Base-by-base conservation (phyloP, 1,284 basidiomycete genomes). In the Cystobasidium pallidum region DNA sequence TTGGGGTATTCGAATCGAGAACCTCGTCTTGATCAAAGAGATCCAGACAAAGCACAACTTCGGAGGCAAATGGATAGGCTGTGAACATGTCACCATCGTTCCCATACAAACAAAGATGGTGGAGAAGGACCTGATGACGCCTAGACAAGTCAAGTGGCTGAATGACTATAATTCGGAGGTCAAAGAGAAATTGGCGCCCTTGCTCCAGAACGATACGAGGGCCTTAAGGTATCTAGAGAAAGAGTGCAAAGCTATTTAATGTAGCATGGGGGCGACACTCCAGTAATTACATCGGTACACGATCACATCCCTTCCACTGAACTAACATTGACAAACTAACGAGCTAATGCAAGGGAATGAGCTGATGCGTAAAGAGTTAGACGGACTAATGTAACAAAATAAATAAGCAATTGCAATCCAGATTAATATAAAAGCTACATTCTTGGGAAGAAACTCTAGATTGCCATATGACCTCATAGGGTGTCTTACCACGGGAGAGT, bases 1-100 rank as follows among this genome's bases (percentile, higher is more conserved):
- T 72, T 99, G 90, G 79, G 95, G 95, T 2, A 92, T 98, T 76
- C 88, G 95, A 1, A 94, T 96, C 77, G 95, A 99, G 82, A 93
- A 88, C 80, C 85, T 95, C 51, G 87, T 94, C 19, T 83, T 93
- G 32, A 89, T 94, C 8, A 85, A 86, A 72, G 85, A 88, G 36
- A 66, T 74, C 6, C 81, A 88, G 73, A 94, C 92, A 0, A 86
- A 84, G 6, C 86, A 94, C 80, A 91, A 92, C 79, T 97, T 94
- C 80, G 92, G 91, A 3, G 85, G 87, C 58, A 90, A 89, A 75
- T 96, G 87, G 81, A 84, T 95, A 28, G 84, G 87, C 8, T 91
- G 95, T 76, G 93, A 97, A 81, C 84, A 86, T 74, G 84, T 96
- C 71, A 95, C 94, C 0, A 86, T 94, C 90, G 85, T 87, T 75